These are phyloP conservation scores for Haplosporangium gracile DNA, from an alignment of 192 early-diverging fungal species.

Conservation along the genomic window DNA sequence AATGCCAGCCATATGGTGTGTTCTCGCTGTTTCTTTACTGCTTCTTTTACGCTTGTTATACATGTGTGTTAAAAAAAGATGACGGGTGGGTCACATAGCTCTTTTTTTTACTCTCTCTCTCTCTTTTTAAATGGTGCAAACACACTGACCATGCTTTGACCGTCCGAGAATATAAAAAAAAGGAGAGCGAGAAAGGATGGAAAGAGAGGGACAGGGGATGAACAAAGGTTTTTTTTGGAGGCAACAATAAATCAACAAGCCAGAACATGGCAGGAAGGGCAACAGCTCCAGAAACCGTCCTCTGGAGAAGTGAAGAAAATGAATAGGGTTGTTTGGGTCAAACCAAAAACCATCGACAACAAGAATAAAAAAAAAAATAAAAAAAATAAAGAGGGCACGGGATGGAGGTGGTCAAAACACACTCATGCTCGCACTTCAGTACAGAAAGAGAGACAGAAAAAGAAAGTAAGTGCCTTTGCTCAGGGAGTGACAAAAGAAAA, in stretches of 20 bases:
- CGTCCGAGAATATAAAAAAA: neutral
- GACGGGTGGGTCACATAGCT: neutral
- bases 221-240: neutral
- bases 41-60: neutral
- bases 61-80: neutral
- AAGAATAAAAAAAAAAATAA: neutral
- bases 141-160: slow-evolving; percentile 19
- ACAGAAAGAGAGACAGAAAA: neutral
- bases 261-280: slow-evolving; percentile 1
- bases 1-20: slow-evolving; percentile 8
- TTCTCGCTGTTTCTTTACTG: neutral
- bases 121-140: neutral
- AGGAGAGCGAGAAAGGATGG: neutral
- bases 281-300: neutral
- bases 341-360: neutral
- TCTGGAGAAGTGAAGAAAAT: neutral
- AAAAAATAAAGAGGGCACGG: neutral
- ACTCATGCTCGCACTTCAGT: neutral
- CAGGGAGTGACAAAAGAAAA: neutral
- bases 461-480: neutral
- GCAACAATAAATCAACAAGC: neutral
- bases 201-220: neutral
- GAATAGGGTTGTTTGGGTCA: slow-evolving; percentile 1
- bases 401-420: slow-evolving; percentile 8
- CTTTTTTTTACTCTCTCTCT: neutral